Evolutionary conservation across 2,329 filamentous ascomycete species (phyloP).

Genomic region (Dactylellina cionopaga): DNA sequence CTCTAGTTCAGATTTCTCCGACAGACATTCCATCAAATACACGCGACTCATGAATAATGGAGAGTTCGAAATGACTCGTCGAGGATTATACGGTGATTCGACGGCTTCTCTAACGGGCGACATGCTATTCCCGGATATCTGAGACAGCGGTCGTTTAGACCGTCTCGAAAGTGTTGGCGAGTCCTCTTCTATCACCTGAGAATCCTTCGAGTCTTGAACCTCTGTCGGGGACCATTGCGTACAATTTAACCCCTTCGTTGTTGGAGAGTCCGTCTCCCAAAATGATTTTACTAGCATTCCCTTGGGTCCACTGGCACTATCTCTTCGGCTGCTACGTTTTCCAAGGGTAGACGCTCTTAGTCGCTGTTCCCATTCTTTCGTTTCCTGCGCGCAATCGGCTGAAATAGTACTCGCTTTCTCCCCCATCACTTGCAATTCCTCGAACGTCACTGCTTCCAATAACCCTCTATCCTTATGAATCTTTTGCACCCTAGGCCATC

Average conservation of each 20-base stretch:
- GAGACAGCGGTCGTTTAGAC: conserved; percentile 31
- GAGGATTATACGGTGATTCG: conserved; percentile 12
- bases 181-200: neutral
- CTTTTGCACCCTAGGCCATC: conserved; percentile 80
- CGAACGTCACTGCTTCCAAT: conserved; percentile 74
- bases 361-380: conserved; percentile 70
- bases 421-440: conserved; percentile 75
- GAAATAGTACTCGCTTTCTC: conserved; percentile 66
- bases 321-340: neutral
- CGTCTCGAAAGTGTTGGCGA: conserved; percentile 4
- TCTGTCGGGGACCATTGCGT: conserved; percentile 5
- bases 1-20: conserved; percentile 20
- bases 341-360: conserved; percentile 59
- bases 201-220: neutral
- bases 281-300: conserved; percentile 36
- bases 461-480: conserved; percentile 79
- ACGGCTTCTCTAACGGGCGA: neutral
- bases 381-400: conserved; percentile 70
- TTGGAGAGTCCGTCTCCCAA: conserved; percentile 47
- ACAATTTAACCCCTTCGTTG: conserved; percentile 8
- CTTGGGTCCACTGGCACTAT: conserved; percentile 3
- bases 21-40: conserved; percentile 46
- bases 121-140: conserved; percentile 30
- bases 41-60: conserved; percentile 34
- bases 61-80: conserved; percentile 11